A percentile compares a stretch with the other conserved stretches of the same genome.
These are phyloP conservation scores for Talaromyces sp. DNA, from an alignment of 2,329 filamentous ascomycete species.

Conservation along the genomic window DNA sequence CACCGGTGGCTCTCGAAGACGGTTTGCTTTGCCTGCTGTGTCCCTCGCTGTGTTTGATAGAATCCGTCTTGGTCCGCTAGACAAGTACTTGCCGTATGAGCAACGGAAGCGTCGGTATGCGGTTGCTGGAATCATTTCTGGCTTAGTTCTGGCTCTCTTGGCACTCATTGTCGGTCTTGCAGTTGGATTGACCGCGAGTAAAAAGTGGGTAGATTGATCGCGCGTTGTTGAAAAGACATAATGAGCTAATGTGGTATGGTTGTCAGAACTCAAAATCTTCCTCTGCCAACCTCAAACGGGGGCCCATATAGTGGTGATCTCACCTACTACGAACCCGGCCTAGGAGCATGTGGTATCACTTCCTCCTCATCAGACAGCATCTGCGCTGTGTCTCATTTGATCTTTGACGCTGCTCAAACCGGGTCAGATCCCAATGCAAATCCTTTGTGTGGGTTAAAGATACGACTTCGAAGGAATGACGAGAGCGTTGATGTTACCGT, in stretches of 20 bases:
- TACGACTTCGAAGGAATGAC: conserved; percentile 58
- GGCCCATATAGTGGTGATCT: conserved; percentile 59
- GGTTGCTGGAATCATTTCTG: conserved; percentile 15
- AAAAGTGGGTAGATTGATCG: conserved; percentile 14
- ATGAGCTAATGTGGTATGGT: neutral
- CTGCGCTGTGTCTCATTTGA: conserved; percentile 62
- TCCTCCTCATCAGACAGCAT: conserved; percentile 56
- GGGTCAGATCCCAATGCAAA: conserved; percentile 60
- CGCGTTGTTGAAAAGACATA: neutral
- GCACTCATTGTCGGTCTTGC: conserved; percentile 33
- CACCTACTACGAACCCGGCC: conserved; percentile 64
- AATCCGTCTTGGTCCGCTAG: conserved; percentile 14
- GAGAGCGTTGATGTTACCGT: conserved; percentile 59
- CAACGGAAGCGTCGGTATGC: conserved; percentile 18
- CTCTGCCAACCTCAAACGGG: conserved; percentile 49
- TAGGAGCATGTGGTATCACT: conserved; percentile 66
- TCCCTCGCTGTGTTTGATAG: conserved; percentile 12
- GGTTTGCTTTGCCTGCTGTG: neutral
- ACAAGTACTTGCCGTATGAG: conserved; percentile 18
- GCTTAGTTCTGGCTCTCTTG: conserved; percentile 24
- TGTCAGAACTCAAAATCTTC: conserved; percentile 39
- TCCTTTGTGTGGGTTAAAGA: conserved; percentile 62
- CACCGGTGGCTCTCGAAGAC: neutral
- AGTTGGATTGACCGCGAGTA: conserved; percentile 29
- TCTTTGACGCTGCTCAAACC: conserved; percentile 59